phyloP scores from a whole-genome alignment of 2,329 filamentous ascomycete species.

The Geosmithia putterillii region DNA sequence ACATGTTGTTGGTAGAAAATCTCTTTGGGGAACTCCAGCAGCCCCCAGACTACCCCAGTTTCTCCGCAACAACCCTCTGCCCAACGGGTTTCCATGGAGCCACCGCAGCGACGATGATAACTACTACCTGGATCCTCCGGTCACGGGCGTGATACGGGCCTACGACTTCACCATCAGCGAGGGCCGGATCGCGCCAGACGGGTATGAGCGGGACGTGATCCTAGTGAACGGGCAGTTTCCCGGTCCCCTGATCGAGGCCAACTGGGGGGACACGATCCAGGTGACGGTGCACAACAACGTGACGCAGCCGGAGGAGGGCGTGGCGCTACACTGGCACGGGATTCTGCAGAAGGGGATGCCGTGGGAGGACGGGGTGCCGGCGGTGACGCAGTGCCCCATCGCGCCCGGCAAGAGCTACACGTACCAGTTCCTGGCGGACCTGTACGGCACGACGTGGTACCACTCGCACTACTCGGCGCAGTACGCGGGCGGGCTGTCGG shows the following conservation, averaged over 20 bases:
- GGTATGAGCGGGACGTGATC: conserved; percentile 38
- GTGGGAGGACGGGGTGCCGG: conserved; percentile 40
- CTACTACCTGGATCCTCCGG: conserved; percentile 34
- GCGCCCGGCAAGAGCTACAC: conserved; percentile 44
- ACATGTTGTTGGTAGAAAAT: conserved; percentile 14
- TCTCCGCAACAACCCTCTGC: conserved; percentile 34
- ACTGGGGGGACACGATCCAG: conserved; percentile 50
- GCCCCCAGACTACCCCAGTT: conserved; percentile 27
- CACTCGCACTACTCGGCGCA: conserved; percentile 49
- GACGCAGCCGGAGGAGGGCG: conserved; percentile 31
- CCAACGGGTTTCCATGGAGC: conserved; percentile 41
- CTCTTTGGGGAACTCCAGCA: conserved; percentile 24
- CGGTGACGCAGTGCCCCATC: conserved; percentile 52
- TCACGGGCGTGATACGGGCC: conserved; percentile 40
- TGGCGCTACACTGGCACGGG: conserved; percentile 41
- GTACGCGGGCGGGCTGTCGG: conserved; percentile 46
- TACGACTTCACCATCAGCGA: conserved; percentile 43
- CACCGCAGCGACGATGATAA: conserved; percentile 29
- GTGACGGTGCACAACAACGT: conserved; percentile 62
- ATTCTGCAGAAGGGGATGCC: conserved; percentile 34
- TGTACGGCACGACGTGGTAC: conserved; percentile 46
- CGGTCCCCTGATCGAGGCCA: conserved; percentile 51
- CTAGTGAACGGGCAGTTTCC: conserved; percentile 55
- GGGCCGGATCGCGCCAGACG: conserved; percentile 40
- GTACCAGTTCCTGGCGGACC: conserved; percentile 37